Evolutionary conservation across 805 yeast genomes (phyloP).

Genomic region (Limtongozyma cylindracea): DNA sequence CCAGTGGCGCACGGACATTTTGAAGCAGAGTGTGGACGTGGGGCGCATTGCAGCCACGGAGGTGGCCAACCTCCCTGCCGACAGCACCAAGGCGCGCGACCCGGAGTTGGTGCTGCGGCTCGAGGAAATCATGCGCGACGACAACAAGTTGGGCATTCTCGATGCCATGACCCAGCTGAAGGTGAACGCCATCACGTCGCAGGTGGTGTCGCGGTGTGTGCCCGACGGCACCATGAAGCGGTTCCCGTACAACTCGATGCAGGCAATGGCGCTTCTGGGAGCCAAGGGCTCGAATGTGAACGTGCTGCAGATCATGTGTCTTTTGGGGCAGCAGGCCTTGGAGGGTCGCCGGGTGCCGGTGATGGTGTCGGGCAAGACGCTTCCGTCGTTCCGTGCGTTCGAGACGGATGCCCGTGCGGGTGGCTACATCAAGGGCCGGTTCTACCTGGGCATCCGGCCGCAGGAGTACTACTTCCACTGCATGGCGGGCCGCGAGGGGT

Average conservation of each 20-base stretch:
- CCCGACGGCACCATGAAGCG: slow-evolving; percentile 91
- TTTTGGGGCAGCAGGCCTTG: slow-evolving; percentile 94
- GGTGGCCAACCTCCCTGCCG: slow-evolving; percentile 57
- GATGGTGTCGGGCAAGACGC: slow-evolving; percentile 94
- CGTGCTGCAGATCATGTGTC: slow-evolving; percentile 98
- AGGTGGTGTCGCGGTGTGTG: slow-evolving; percentile 81
- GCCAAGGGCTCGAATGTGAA: slow-evolving; percentile 98
- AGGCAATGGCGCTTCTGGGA: slow-evolving; percentile 96
- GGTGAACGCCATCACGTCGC: slow-evolving; percentile 81
- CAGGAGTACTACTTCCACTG: slow-evolving; percentile 99
- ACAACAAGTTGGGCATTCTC: slow-evolving; percentile 69
- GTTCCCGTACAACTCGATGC: slow-evolving; percentile 94
- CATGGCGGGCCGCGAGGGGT: slow-evolving; percentile 99
- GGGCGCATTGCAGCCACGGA: slow-evolving; percentile 90
- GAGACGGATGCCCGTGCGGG: slow-evolving; percentile 98
- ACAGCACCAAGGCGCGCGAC: slow-evolving; percentile 19
- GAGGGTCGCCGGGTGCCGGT: slow-evolving; percentile 99
- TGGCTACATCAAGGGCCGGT: slow-evolving; percentile 91
- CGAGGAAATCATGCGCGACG: slow-evolving; percentile 90
- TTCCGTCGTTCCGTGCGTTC: slow-evolving; percentile 88
- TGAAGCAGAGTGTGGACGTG: slow-evolving; percentile 49
- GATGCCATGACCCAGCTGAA: slow-evolving; percentile 92
- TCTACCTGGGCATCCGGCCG: slow-evolving; percentile 93
- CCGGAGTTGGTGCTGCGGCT: slow-evolving; percentile 66
- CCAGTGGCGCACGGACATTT: slow-evolving; percentile 62